These are phyloP conservation scores for Hsuehochloa calcarea DNA, from an alignment of 176 grass and related monocot genomes.

Conservation along the genomic window DNA sequence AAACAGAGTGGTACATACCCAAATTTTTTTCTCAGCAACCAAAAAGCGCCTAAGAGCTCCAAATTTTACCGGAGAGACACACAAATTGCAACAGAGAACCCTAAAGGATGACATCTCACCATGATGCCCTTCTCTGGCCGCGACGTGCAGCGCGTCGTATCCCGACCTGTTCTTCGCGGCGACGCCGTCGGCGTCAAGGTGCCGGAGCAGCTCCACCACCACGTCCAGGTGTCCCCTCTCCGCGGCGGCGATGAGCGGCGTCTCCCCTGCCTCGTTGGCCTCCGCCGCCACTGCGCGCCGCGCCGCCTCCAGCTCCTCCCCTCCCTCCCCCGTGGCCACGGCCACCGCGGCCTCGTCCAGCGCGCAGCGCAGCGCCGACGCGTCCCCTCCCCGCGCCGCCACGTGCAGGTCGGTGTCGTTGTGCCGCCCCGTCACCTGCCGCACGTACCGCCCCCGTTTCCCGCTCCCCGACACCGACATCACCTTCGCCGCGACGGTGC, in stretches of 20 bases:
- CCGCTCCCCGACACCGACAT: constrained; percentile 62
- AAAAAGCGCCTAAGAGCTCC: background rate
- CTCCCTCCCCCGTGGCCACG: constrained; percentile 32
- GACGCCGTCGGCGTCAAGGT: constrained; percentile 57
- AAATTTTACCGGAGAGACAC: background rate
- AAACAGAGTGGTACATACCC: background rate
- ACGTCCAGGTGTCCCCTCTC: constrained; percentile 68
- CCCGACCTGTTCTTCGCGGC: constrained; percentile 66
- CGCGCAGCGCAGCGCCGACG: constrained; percentile 48
- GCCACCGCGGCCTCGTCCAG: constrained; percentile 42
- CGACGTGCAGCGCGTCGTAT: constrained; percentile 81
- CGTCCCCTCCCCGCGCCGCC: constrained; percentile 60
- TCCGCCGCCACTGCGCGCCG: constrained; percentile 56
- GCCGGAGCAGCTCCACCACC: constrained; percentile 60
- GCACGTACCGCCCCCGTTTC: constrained; percentile 80
- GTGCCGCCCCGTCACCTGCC: constrained; percentile 83
- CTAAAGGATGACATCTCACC: constrained; percentile 38
- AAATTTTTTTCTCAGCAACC: background rate
- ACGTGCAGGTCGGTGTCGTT: constrained; percentile 91
- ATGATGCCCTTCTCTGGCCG: constrained; percentile 66
- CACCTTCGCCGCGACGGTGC: constrained; percentile 35
- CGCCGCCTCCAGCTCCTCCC: constrained; percentile 50
- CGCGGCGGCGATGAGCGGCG: constrained; percentile 62
- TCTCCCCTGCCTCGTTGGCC: constrained; percentile 77
- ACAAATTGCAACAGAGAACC: background rate